phyloP scores from a whole-genome alignment of 2,329 filamentous ascomycete species.

The Achaetomium macrosporum region DNA sequence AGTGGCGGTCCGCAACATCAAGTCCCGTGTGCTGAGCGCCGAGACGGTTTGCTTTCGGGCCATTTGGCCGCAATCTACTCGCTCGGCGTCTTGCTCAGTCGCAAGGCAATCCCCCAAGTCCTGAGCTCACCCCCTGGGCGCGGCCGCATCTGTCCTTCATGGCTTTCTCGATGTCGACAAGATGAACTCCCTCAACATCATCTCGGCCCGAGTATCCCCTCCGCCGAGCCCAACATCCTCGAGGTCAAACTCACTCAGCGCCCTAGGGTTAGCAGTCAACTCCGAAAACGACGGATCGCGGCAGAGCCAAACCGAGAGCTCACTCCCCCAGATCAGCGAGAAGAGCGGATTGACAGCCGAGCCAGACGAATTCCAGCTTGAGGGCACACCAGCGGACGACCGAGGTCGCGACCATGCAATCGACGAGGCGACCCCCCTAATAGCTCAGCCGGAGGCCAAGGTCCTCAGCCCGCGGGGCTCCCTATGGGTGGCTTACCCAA shows the following conservation, averaged over 20 bases:
- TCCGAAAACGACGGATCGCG: slow-evolving; percentile 35
- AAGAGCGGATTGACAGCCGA: slow-evolving; percentile 30
- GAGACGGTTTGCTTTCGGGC: slow-evolving; percentile 1
- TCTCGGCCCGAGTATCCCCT: slow-evolving; percentile 74
- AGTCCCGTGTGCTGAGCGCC: slow-evolving; percentile 5
- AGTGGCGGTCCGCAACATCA: neutral
- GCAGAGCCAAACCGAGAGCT: slow-evolving; percentile 23
- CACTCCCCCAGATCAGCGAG: slow-evolving; percentile 23
- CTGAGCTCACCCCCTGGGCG: slow-evolving; percentile 7
- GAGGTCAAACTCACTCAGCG: slow-evolving; percentile 56
- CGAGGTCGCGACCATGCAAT: slow-evolving; percentile 22
- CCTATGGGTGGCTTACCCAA: slow-evolving; percentile 55
- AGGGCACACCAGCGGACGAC: slow-evolving; percentile 20
- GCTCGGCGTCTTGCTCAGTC: neutral
- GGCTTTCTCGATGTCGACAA: slow-evolving; percentile 51
- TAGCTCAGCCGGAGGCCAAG: slow-evolving; percentile 38
- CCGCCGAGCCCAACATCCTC: slow-evolving; percentile 50
- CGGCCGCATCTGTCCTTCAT: slow-evolving; percentile 36
- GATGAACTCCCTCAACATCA: slow-evolving; percentile 97
- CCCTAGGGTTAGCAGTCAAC: slow-evolving; percentile 43
- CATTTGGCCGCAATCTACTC: slow-evolving; percentile 7
- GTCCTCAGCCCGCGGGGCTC: slow-evolving; percentile 34
- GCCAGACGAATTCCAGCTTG: slow-evolving; percentile 34
- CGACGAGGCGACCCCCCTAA: slow-evolving; percentile 66
- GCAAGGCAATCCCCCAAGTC: neutral